Evolutionary conservation across 2,329 filamentous ascomycete genomes (phyloP).

Genomic region (Aspergillus calidoustus): DNA sequence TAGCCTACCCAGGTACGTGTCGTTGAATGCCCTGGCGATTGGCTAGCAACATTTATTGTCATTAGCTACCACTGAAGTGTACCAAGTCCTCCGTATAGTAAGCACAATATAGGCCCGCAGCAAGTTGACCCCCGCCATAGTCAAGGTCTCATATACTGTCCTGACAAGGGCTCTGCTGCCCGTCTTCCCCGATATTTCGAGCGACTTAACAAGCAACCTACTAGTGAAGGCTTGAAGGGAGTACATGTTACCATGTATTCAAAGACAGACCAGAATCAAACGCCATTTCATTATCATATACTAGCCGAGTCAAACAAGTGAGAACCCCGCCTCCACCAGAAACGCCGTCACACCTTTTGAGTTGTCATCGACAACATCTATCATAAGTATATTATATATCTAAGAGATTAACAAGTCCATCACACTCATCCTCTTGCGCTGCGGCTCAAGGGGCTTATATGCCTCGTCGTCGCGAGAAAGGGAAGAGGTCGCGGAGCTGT

Average conservation of each 20-base stretch:
- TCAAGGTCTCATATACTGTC: not conserved
- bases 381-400: slow-evolving; percentile 4
- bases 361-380: slow-evolving; percentile 4
- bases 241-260: not conserved
- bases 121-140: no score
- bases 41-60: not conserved
- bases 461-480: slow-evolving; percentile 13
- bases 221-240: not conserved
- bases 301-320: not conserved
- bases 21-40: not conserved
- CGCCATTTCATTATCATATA: not conserved
- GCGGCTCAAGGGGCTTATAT: slow-evolving; percentile 22
- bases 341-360: slow-evolving; percentile 10
- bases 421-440: slow-evolving; percentile 58
- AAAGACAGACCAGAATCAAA: not conserved
- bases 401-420: slow-evolving; percentile 59
- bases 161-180: not conserved
- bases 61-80: no score
- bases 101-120: no score
- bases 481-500: slow-evolving; percentile 23
- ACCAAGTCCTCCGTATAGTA: no score
- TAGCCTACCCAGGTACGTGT: not conserved
- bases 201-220: not conserved
- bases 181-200: not conserved
- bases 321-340: not conserved